phyloP scores from a whole-genome alignment of 257 asterid genomes.

The Ophiorrhiza pumila region DNA sequence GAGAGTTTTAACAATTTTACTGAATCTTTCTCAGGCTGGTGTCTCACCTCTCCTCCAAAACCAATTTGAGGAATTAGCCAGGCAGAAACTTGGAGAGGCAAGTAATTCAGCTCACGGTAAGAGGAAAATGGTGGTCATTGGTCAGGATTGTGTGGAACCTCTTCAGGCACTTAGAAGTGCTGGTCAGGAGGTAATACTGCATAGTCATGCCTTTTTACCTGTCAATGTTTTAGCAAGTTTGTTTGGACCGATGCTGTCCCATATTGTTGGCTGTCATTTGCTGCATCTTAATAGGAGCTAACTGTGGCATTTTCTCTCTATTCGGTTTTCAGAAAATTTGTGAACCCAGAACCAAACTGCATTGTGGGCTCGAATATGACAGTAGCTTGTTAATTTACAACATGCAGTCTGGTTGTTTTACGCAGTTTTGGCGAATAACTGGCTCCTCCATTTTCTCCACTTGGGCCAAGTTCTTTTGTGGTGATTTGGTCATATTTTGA shows the following conservation, averaged over 20 bases:
- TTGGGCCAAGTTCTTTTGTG: neutral
- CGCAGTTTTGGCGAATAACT: neutral
- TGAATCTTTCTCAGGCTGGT: conserved; percentile 62
- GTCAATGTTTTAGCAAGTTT: neutral
- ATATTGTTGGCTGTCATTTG: neutral
- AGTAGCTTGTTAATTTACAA: neutral
- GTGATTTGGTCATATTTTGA: neutral
- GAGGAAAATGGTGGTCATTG: conserved; percentile 73
- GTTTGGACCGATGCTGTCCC: neutral
- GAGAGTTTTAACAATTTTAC: neutral
- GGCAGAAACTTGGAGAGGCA: conserved; percentile 33
- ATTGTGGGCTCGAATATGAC: neutral
- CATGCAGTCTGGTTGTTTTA: neutral
- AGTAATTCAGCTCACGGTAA: conserved; percentile 40
- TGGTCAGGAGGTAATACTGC: conserved; percentile 37
- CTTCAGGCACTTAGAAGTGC: conserved; percentile 82
- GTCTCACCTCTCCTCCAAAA: conserved; percentile 75
- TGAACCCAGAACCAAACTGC: neutral
- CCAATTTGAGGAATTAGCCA: conserved; percentile 73
- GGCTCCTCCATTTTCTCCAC: neutral
- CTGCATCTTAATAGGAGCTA: neutral
- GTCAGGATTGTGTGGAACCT: conserved; percentile 92
- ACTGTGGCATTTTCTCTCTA: neutral
- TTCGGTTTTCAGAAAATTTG: neutral
- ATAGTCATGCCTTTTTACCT: neutral